A percentile compares a stretch with the other conserved stretches of the same genome.
Conservation (phyloP, 2,329 filamentous ascomycete genomes). For the Phoma sp. region DNA sequence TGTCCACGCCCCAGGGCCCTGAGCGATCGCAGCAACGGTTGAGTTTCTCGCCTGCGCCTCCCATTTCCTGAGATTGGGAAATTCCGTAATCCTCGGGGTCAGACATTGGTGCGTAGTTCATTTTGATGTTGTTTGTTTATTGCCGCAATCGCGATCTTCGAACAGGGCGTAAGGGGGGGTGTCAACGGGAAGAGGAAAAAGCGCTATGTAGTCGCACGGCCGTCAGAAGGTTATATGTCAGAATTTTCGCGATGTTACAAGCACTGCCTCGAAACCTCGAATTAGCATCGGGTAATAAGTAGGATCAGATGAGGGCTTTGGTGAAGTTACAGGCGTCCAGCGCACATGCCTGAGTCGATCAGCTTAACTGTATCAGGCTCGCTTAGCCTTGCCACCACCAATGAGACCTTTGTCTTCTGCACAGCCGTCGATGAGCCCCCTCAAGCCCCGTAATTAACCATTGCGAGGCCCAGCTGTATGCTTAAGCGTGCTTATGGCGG, state of each 20-base stretch:
- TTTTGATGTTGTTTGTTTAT: neutral
- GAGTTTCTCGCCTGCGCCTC: constrained; percentile 1
- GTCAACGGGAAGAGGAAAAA: neutral
- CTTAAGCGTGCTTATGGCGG: constrained; percentile 6
- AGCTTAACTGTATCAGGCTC: constrained; percentile 3
- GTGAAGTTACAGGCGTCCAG: constrained; percentile 11
- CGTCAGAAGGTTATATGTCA: too few relatives aligned
- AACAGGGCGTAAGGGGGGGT: neutral
- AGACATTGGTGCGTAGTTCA: constrained; percentile 16
- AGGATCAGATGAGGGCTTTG: neutral
- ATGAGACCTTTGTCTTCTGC: neutral
- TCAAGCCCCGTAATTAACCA: neutral
- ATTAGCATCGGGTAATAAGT: constrained; percentile 1
- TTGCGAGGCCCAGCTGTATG: neutral
- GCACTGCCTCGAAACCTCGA: neutral
- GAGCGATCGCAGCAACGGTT: constrained; percentile 16
- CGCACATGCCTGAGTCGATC: neutral
- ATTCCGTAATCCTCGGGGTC: constrained; percentile 13
- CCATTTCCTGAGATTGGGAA: constrained; percentile 11
- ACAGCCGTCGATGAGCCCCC: constrained; percentile 11
- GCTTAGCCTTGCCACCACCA: neutral
- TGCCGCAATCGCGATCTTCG: neutral
- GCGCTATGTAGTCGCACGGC: too few relatives aligned
- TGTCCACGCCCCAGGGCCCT: constrained; percentile 23
- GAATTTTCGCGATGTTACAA: neutral